phyloP scores from a whole-genome alignment of 176 grass and related monocot species.

The Coix lacrymajobi region DNA sequence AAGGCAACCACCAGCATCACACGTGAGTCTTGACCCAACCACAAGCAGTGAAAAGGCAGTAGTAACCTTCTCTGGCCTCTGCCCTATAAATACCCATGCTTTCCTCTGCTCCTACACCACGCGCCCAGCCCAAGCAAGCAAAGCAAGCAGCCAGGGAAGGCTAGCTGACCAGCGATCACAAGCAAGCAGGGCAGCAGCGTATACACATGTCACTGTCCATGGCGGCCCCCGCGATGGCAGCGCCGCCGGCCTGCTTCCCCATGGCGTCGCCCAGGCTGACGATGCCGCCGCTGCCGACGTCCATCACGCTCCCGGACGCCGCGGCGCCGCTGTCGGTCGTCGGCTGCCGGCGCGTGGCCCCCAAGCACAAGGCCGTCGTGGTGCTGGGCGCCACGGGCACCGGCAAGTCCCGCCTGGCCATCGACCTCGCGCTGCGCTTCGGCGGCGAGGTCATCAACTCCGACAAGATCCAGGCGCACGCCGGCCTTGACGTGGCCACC shows the following conservation, averaged over 20 bases:
- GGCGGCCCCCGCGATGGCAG: neutral
- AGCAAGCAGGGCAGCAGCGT: neutral
- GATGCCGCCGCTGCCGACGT: neutral
- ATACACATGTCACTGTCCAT: neutral
- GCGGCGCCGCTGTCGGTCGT: neutral
- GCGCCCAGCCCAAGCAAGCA: neutral
- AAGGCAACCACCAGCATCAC: neutral
- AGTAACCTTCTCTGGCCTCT: no score
- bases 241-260: neutral
- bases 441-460: slow-evolving; percentile 80
- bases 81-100: slow-evolving; percentile 26
- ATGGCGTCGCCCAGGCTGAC: neutral
- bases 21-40: no score
- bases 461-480: slow-evolving; percentile 81
- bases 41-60: neutral
- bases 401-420: slow-evolving; percentile 80
- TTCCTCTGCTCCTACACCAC: neutral
- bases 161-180: neutral
- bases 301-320: slow-evolving; percentile 22
- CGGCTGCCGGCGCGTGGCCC: slow-evolving; percentile 7
- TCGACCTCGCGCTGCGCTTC: slow-evolving; percentile 62
- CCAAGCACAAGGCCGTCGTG: slow-evolving; percentile 66
- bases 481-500: slow-evolving; percentile 66
- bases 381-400: slow-evolving; percentile 88
- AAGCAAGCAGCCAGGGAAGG: neutral